phyloP scores from a whole-genome alignment of 2,329 filamentous ascomycete species.

The Hortaea werneckii region DNA sequence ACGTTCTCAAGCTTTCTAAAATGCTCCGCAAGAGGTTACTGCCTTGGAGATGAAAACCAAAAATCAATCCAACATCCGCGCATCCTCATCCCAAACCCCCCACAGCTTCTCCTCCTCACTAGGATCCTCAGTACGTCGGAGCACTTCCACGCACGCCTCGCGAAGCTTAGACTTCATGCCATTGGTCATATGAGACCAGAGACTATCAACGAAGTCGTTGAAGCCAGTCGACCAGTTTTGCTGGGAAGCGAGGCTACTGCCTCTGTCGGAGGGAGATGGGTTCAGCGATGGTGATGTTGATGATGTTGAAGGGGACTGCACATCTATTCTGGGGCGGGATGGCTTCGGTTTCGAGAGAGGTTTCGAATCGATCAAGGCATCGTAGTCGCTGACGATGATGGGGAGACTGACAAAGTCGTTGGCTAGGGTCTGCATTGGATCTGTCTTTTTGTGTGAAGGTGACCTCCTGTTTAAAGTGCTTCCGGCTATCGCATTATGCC shows the following conservation, averaged over 20 bases:
- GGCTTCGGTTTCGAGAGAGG: neutral
- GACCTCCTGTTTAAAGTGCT: no score
- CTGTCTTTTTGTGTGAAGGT: neutral
- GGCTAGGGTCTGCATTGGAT: conserved; percentile 1
- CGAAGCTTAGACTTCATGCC: conserved; percentile 18
- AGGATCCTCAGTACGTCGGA: conserved; percentile 16
- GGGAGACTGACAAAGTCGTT: conserved; percentile 16
- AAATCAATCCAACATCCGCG: conserved; percentile 17
- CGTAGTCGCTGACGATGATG: conserved; percentile 16
- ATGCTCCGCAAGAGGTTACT: no score
- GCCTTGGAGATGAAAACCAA: neutral
- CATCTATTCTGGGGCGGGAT: neutral
- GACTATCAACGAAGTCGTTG: conserved; percentile 10
- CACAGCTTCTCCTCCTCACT: conserved; percentile 6
- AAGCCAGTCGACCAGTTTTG: conserved; percentile 7
- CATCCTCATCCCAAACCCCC: conserved; percentile 20
- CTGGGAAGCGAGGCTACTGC: neutral
- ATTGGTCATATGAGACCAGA: conserved; percentile 12
- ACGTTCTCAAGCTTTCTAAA: no score
- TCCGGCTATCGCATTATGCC: no score
- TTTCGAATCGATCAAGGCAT: conserved; percentile 4
- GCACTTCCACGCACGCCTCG: conserved; percentile 18
- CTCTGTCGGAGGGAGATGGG: neutral
- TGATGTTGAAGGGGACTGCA: neutral
- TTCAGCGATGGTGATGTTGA: neutral